Evolutionary conservation across 257 asterid species (phyloP).

Genomic region (Solanum phureja): DNA sequence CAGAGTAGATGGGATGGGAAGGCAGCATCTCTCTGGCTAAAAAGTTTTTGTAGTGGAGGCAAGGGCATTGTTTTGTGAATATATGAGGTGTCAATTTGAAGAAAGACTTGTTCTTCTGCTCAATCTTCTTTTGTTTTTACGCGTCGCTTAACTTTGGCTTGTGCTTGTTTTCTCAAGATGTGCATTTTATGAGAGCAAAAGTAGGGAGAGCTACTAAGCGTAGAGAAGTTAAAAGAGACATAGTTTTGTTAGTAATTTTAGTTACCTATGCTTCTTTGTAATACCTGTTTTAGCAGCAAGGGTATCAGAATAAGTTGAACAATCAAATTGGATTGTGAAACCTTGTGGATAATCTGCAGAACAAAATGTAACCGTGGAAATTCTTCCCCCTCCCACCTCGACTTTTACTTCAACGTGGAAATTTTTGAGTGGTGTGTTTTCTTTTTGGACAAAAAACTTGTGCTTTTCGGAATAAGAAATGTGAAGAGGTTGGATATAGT

Average conservation of each 20-base stretch:
- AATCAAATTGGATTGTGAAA: not conserved
- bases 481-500: not conserved
- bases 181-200: not conserved
- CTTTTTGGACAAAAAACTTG: not conserved
- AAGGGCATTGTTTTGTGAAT: slow-evolving; percentile 52
- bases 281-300: not conserved
- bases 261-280: not conserved
- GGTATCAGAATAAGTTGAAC: not conserved
- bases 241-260: not conserved
- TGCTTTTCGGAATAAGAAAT: not conserved
- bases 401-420: not conserved
- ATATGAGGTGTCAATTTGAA: slow-evolving; percentile 27
- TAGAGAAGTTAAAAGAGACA: not conserved
- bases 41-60: slow-evolving; percentile 46
- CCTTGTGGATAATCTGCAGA: not conserved
- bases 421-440: not conserved
- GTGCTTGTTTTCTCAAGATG: not conserved
- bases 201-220: not conserved
- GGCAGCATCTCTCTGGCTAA: slow-evolving; percentile 4
- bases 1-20: not conserved
- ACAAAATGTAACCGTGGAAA: not conserved
- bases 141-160: not conserved
- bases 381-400: not conserved
- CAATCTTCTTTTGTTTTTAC: not conserved
- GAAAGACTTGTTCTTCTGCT: not conserved